Conservation (phyloP, 2,329 filamentous ascomycete genomes). For the Calonectria crousiana region DNA sequence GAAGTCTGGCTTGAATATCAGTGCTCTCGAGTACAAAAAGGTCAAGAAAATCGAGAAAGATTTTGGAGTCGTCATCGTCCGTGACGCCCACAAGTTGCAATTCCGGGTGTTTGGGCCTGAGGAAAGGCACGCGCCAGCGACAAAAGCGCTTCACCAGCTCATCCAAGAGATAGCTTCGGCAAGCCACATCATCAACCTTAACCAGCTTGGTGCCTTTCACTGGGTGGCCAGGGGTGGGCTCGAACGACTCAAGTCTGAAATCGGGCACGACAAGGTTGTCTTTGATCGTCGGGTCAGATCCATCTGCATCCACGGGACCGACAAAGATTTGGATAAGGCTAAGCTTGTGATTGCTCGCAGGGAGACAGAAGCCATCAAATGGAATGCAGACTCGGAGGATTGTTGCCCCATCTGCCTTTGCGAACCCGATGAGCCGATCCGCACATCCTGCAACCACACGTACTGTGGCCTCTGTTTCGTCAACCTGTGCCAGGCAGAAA, state of each 20-base stretch:
- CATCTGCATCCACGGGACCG: neutral
- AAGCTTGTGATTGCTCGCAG: neutral
- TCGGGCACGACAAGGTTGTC: neutral
- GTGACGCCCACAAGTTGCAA: conserved; percentile 11
- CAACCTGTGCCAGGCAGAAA: neutral
- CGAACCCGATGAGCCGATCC: conserved; percentile 3
- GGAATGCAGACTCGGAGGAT: neutral
- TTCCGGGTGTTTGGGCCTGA: conserved; percentile 22
- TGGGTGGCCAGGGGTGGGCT: neutral
- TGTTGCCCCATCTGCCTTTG: conserved; percentile 5
- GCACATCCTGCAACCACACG: conserved; percentile 2
- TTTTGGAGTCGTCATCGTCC: conserved; percentile 21
- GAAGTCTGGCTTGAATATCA: conserved; percentile 3
- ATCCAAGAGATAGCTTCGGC: neutral
- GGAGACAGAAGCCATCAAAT: rapidly evolving
- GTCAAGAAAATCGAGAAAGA: conserved; percentile 18
- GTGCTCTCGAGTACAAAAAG: neutral
- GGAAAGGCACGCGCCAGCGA: neutral
- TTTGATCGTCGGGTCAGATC: neutral
- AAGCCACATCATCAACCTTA: neutral
- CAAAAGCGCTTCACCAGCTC: neutral
- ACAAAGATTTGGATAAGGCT: neutral
- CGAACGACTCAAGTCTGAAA: neutral
- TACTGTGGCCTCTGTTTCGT: conserved; percentile 6
- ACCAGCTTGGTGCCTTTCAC: too few species aligned